Percentiles rank a stretch among this genome's conserved stretches.
phyloP scores from a whole-genome alignment of 345 rosid genomes.

The Turritis glabra region DNA sequence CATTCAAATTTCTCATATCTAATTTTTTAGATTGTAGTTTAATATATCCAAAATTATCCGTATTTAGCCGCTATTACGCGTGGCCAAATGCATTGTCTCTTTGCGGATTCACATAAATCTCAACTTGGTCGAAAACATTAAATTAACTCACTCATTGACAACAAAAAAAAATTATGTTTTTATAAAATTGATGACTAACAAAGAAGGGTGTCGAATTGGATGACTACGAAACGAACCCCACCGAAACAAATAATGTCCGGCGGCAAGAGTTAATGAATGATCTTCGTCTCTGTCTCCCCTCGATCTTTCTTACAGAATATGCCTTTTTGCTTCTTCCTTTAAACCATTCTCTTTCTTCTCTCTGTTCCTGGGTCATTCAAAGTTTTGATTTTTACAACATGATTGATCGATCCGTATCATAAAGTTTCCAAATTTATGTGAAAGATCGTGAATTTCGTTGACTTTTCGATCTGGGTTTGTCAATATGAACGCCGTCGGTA shows the following conservation, averaged over 20 bases:
- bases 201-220: slow-evolving; percentile 7
- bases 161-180: neutral
- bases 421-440: slow-evolving; percentile 9
- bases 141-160: neutral
- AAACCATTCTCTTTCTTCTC: neutral
- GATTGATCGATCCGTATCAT: slow-evolving; percentile 24
- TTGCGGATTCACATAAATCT: neutral
- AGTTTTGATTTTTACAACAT: neutral
- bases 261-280: slow-evolving; percentile 30
- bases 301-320: slow-evolving; percentile 26
- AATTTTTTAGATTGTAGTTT: too few species aligned
- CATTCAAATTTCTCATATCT: too few species aligned
- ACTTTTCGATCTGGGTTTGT: slow-evolving; percentile 29
- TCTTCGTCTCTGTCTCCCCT: slow-evolving; percentile 3
- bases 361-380: neutral
- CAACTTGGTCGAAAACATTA: neutral
- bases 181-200: neutral
- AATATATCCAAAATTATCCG: too few species aligned
- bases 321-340: slow-evolving; percentile 14
- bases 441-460: slow-evolving; percentile 1
- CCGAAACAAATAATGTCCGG: slow-evolving; percentile 31
- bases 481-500: slow-evolving; percentile 77
- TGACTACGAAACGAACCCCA: slow-evolving; percentile 33
- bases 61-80: too few species aligned
- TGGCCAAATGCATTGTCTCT: too few species aligned